A percentile compares a stretch with the other conserved stretches of the same genome.
Conservation (phyloP, 2,329 filamentous ascomycete genomes). For the Calonectria naviculata region DNA sequence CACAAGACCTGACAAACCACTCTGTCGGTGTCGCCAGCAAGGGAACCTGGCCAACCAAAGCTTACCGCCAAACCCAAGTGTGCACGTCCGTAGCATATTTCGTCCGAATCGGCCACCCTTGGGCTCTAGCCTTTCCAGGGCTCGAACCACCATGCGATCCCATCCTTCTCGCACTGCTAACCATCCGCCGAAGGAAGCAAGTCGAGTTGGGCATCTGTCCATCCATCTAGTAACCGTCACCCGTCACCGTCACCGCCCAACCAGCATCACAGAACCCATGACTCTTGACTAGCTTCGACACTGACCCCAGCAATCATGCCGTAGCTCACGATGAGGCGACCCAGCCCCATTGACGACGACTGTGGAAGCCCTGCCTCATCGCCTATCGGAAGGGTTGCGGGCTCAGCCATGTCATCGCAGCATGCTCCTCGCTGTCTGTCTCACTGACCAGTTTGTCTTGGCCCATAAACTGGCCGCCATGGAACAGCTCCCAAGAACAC, state of each 20-base stretch:
- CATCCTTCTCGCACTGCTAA: conserved; percentile 29
- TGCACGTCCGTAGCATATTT: not conserved
- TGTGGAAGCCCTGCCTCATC: conserved; percentile 8
- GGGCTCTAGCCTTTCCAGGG: conserved; percentile 8
- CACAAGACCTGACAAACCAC: conserved; percentile 20
- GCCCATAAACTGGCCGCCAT: conserved; percentile 16
- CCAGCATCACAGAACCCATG: conserved; percentile 12
- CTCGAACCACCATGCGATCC: conserved; percentile 35
- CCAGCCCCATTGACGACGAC: conserved; percentile 14
- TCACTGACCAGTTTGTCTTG: conserved; percentile 2
- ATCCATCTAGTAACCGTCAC: conserved; percentile 18
- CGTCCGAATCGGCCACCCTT: not conserved
- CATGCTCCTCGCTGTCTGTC: conserved; percentile 12
- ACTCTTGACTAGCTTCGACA: conserved; percentile 7
- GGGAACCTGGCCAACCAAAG: conserved; percentile 19
- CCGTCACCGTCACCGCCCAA: conserved; percentile 33
- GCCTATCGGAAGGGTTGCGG: conserved; percentile 2
- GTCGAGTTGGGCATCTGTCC: conserved; percentile 25
- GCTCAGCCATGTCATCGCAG: conserved; percentile 20
- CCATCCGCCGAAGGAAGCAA: conserved; percentile 22
- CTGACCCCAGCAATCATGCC: conserved; percentile 7
- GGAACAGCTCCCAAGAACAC: conserved; percentile 11
- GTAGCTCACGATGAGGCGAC: conserved; percentile 26
- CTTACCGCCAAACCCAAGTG: conserved; percentile 17
- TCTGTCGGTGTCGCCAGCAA: conserved; percentile 26